Base-by-base conservation (phyloP, 1,284 basidiomycete species). In the Thelephora terrestris region DNA sequence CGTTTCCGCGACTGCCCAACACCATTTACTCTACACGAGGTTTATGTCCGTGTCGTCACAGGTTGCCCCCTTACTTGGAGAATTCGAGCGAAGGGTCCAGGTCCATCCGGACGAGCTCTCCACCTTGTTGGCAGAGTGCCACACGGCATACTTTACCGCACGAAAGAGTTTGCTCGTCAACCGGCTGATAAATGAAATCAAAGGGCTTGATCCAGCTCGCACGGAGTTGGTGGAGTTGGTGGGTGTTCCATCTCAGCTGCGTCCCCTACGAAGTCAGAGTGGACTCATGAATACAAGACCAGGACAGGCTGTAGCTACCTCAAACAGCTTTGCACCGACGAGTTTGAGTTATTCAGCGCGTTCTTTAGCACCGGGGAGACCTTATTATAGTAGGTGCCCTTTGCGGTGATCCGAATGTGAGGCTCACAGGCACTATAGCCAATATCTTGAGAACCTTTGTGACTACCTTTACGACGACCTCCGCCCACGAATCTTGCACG, bases 401-500 rank as follows among this genome's bases (percentile, higher is more conserved):
- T 6, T 18, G 12, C 34, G 4, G 2, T 49, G 50, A 24, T 54
- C 50, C 29, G 46, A 40, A 36, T 43, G 40, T 47, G 37, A 18
- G 16, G 37, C 47, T 57, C 10, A 53, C 38, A 9, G 29, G 38
- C 10, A 43, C 14, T 21, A 21, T 59, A 94, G 91, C 58, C 75
- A 79, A 50, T 96, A 90, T 65, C 75, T 96, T 20, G 92, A 95
- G 67, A 81, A 76, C 5, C 73, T 97, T 0, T 96, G 91, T 58
- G 93, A 96, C 66, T 79, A 91, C 57, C 78, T 96, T 21, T 95
- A 93, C 61, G 93, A 96, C 64, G 88, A 93, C 56, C 78, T 96
- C 3, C 84, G 93, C 1, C 93, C 93, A 4, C 81, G 91, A 5
- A 95, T 96, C 55, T 75, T 96, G 1, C 92, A 96, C 58, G 93